These are phyloP conservation scores for Babesia ovis DNA, from an alignment of 169 alveolate genomes.

Conservation along the genomic window DNA sequence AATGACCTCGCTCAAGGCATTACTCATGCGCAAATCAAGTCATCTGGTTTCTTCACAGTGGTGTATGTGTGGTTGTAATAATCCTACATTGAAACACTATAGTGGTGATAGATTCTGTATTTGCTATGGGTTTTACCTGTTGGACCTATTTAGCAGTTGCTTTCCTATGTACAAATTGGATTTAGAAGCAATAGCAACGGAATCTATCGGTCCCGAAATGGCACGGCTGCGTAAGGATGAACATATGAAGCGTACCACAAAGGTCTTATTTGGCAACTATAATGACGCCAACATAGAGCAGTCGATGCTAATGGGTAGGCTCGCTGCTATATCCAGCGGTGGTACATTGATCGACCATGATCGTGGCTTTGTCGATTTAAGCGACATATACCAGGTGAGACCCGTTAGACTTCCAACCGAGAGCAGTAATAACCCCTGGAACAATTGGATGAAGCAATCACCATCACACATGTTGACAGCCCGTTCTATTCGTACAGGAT, in stretches of 20 bases:
- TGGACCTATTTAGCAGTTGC: constrained; percentile 41
- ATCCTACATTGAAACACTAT: constrained; percentile 3
- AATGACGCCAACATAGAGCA: not conserved
- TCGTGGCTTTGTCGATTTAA: constrained; percentile 9
- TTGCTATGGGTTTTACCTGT: constrained; percentile 21
- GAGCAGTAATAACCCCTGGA: no score
- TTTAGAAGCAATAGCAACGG: not conserved
- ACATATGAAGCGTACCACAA: constrained; percentile 37
- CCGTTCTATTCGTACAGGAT: constrained; percentile 4
- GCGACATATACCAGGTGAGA: constrained; percentile 1
- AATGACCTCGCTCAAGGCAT: not conserved
- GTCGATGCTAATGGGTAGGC: not conserved
- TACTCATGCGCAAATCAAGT: constrained; percentile 1
- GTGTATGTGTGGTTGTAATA: constrained; percentile 39
- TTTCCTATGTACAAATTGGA: constrained; percentile 13
- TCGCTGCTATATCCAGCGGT: not conserved
- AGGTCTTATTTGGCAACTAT: constrained; percentile 37
- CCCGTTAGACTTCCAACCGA: no score
- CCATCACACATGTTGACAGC: constrained; percentile 7
- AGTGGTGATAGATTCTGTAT: constrained; percentile 9
- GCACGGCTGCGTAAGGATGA: constrained; percentile 27
- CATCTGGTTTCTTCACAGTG: not conserved
- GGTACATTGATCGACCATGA: not conserved
- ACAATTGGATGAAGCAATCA: no score
- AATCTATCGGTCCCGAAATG: constrained; percentile 34